These are phyloP conservation scores for Chlamydomonas eustigma DNA, from an alignment of 139 green algal species.

Conservation along the genomic window DNA sequence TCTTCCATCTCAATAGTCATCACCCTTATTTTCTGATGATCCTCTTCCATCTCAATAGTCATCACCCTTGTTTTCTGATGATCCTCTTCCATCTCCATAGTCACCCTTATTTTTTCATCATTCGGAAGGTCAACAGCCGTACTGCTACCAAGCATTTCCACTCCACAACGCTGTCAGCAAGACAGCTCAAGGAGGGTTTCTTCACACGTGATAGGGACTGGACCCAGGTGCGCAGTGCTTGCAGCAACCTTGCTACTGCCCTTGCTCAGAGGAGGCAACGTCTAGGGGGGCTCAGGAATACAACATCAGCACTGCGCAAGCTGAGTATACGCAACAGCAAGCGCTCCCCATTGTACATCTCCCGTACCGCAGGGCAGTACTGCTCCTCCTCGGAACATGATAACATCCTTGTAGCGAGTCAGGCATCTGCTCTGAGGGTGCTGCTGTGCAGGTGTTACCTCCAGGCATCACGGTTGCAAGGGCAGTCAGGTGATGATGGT, in stretches of 20 bases:
- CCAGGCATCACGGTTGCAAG: background rate
- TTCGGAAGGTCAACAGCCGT: constrained; percentile 30
- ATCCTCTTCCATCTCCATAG: background rate
- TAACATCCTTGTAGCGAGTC: background rate
- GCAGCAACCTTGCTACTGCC: background rate
- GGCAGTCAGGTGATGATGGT: no score
- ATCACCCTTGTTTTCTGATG: background rate
- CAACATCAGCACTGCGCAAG: constrained; percentile 10
- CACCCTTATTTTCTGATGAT: no score
- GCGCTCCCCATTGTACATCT: background rate
- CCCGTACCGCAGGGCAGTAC: background rate
- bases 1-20: no score
- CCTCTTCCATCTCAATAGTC: background rate
- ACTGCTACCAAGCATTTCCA: constrained; percentile 27
- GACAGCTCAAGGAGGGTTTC: constrained; percentile 33
- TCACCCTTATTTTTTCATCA: background rate
- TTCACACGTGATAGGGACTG: constrained; percentile 15
- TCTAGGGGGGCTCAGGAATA: background rate
- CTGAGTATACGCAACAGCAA: background rate
- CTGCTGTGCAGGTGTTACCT: constrained; percentile 4
- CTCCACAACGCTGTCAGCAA: constrained; percentile 21
- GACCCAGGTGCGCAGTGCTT: background rate
- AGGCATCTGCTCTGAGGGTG: background rate
- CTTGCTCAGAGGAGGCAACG: background rate
- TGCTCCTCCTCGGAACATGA: no score